Base-by-base conservation (phyloP, 768 basidiomycete genomes). In the Lentinula sp. region DNA sequence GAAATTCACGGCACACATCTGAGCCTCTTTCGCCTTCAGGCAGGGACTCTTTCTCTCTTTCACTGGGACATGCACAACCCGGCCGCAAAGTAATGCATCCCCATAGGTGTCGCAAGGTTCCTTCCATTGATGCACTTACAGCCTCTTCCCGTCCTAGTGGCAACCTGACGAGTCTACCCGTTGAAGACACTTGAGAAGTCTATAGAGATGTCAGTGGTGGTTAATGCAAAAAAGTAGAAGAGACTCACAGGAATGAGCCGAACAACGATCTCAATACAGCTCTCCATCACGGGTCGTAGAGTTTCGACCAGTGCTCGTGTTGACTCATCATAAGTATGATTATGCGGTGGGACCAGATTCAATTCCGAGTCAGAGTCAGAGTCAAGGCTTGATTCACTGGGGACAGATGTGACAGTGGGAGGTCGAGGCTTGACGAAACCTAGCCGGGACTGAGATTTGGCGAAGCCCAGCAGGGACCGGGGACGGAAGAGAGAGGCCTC, bases 171-270 rank as follows among this genome's bases (percentile, higher is more conserved):
- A 54, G 18, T 54, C 53, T 37, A 39, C 37, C 53, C 8, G 34
- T 39, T 7, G 53, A 56, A 23, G 55, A 42, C 3, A 42, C 40
- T 16, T 56, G 37, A 23, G 55, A 40, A 28, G 39, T 43, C 55
- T 56, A 9, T 6, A 15, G 28, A 15, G 13, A 21, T 23, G 23
- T 56, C 10, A 23, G 21, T 10, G n/a, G 23, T 23, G 21, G 21
- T 16, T 11, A n/a, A 31, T 23, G 13, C 39, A 39, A 9, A 7
- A 3, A 54, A 13, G 31, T 3, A 16, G 4, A 2, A 23, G 31
- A 16, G 23, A 56, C 55, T 56, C 28, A 56, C 55, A 40, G 55
- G 55, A 16, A 56, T 56, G 40, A 56, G 28, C 21, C 55, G 55
- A 5, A 56, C 55, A 3, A 56, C 39, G 23, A 56, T 56, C 40